Evolutionary conservation across 179 eudicot species (phyloP).

Genomic region (Beta corolliflora): DNA sequence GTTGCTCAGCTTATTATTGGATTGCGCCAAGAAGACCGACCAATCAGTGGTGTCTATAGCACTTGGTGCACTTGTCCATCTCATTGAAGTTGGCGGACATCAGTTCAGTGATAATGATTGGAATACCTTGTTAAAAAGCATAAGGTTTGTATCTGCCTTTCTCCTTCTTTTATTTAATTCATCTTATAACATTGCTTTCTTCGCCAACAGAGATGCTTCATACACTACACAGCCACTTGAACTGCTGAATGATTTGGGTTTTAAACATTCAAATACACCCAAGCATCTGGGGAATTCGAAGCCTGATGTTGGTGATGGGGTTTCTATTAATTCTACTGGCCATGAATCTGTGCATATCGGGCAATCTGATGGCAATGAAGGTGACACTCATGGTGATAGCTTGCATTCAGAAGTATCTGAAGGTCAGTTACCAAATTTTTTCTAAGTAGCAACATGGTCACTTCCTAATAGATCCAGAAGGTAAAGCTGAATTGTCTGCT

Average conservation of each 20-base stretch:
- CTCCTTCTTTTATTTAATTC: not conserved
- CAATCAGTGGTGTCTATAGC: constrained; percentile 96
- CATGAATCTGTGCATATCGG: constrained; percentile 34
- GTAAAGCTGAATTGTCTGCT: constrained; percentile 11
- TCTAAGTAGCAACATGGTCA: not conserved
- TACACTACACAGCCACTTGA: constrained; percentile 96
- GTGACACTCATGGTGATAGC: constrained; percentile 36
- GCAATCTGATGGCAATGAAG: constrained; percentile 40
- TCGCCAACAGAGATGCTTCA: constrained; percentile 79
- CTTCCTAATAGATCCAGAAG: not conserved
- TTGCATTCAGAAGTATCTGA: constrained; percentile 52
- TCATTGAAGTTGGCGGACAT: constrained; percentile 97
- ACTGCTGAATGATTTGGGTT: constrained; percentile 78
- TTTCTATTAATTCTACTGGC: constrained; percentile 30
- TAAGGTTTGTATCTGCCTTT: constrained; percentile 56
- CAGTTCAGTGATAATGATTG: constrained; percentile 92
- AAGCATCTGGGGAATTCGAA: constrained; percentile 44
- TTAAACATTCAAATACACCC: constrained; percentile 53
- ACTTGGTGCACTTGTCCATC: constrained; percentile 93
- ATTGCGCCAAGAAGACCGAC: constrained; percentile 94
- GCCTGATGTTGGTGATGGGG: constrained; percentile 36
- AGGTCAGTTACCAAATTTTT: constrained; percentile 44
- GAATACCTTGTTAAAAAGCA: constrained; percentile 93
- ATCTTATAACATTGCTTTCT: constrained; percentile 15
- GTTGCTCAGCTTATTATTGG: constrained; percentile 82